Percentiles rank a stretch among this genome's conserved stretches.
phyloP scores from a whole-genome alignment of 306 rosid species.

The Datisca glomerata region DNA sequence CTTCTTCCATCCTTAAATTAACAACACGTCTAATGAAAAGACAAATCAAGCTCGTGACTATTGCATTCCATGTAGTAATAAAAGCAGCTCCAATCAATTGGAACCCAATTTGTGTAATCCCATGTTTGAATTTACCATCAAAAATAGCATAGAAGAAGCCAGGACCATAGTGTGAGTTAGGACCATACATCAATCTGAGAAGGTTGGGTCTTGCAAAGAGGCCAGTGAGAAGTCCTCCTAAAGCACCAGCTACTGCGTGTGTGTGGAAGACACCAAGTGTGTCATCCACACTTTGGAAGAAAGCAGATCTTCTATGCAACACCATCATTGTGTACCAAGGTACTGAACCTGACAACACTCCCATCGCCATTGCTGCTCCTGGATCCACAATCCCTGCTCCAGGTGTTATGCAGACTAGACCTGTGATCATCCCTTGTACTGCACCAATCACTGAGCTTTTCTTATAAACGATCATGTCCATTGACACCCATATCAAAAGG shows the following conservation, averaged over 20 bases:
- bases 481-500: slow-evolving; percentile 55
- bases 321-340: slow-evolving; percentile 78
- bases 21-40: slow-evolving; percentile 23
- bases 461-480: slow-evolving; percentile 47
- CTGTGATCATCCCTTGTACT: slow-evolving; percentile 73
- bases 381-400: slow-evolving; percentile 52
- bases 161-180: slow-evolving; percentile 7
- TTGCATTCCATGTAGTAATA: slow-evolving; percentile 40
- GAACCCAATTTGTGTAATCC: slow-evolving; percentile 31
- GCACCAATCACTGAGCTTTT: slow-evolving; percentile 63
- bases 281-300: slow-evolving; percentile 58
- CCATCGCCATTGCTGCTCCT: slow-evolving; percentile 33
- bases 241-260: slow-evolving; percentile 55
- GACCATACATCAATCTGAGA: slow-evolving; percentile 25
- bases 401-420: slow-evolving; percentile 81
- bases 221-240: slow-evolving; percentile 59
- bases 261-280: slow-evolving; percentile 71
- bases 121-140: neutral
- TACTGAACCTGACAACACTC: slow-evolving; percentile 24
- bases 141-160: slow-evolving; percentile 22
- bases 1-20: slow-evolving; percentile 55
- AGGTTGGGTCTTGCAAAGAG: slow-evolving; percentile 41
- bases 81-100: slow-evolving; percentile 48
- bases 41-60: slow-evolving; percentile 50
- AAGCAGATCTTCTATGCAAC: slow-evolving; percentile 30